phyloP scores from a whole-genome alignment of 2,329 filamentous ascomycete species.

The Aspergillus ibericus region DNA sequence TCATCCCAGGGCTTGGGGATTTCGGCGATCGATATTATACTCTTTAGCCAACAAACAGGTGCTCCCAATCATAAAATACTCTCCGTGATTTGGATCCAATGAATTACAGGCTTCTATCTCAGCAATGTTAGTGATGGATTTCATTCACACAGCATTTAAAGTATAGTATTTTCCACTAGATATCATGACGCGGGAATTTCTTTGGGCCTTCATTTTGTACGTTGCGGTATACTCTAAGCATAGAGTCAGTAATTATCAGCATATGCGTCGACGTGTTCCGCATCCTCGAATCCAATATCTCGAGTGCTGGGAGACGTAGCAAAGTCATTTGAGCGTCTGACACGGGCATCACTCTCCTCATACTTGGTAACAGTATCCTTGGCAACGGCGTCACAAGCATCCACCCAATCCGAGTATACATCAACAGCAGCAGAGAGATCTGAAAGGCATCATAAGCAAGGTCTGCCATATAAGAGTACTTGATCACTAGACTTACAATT shows the following conservation, averaged over 20 bases:
- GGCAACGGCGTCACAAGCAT: slow-evolving; percentile 78
- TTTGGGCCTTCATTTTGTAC: slow-evolving; percentile 6
- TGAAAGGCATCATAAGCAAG: slow-evolving; percentile 38
- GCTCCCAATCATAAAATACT: not conserved
- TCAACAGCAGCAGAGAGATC: slow-evolving; percentile 89
- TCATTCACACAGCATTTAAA: not conserved
- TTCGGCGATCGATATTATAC: slow-evolving; percentile 97
- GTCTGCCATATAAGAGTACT: not conserved
- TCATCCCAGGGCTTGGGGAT: slow-evolving; percentile 88
- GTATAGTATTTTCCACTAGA: not conserved
- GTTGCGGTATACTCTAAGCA: slow-evolving; percentile 16
- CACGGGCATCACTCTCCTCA: slow-evolving; percentile 23
- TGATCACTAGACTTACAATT: slow-evolving; percentile 66
- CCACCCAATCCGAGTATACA: slow-evolving; percentile 97
- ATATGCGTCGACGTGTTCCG: slow-evolving; percentile 21
- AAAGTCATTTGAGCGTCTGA: slow-evolving; percentile 19
- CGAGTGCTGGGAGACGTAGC: slow-evolving; percentile 20
- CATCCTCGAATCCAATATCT: slow-evolving; percentile 17
- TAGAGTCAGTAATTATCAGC: slow-evolving; percentile 32
- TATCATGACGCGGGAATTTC: not conserved
- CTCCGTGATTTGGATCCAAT: not conserved
- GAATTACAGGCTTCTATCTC: not conserved
- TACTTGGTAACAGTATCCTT: slow-evolving; percentile 55
- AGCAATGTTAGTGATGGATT: not conserved
- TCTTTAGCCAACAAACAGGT: slow-evolving; percentile 53